Base-by-base conservation (phyloP, 345 rosid genomes). In the Lepidium didymum region DNA sequence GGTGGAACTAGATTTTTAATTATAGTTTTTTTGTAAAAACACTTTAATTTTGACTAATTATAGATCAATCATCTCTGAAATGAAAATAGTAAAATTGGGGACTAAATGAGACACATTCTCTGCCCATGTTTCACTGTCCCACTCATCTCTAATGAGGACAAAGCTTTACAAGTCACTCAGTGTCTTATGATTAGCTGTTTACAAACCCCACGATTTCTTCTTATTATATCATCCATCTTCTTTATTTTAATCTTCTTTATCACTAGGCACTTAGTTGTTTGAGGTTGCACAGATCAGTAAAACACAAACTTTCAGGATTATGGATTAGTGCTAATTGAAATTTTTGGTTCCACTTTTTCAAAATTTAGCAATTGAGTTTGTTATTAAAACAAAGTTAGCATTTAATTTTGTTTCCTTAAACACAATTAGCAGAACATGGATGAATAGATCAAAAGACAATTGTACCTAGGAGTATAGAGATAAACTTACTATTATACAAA, bases 121-220 rank as follows among this genome's bases (percentile, higher is more conserved):
- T 66, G 61, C 71, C 89, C 94, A 92, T 92, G 92, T 87, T 82
- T 78, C 68, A 74, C 51, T 92, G 96, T 86, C 93, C 81, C 64
- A 71, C 29, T 70, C 81, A 80, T 77, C 80, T 70, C 72, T 75
- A 81, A 75, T 79, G 83, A 76, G 75, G 84, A 84, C 93, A 87
- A 86, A 79, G 58, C 81, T 86, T 86, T 73, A 76, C 89, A 68
- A 81, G 89, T 79, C 91, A 82, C 63, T 66, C 59, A 69, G 46
- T 64, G 72, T 46, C 75, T 55, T 75, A 77, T 70, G 34, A 81
- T 80, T 77, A 83, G 83, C 83, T 80, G 80, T 68, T 79, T 72
- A 61, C 16, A 80, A 82, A 82, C 90, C 87, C 82, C 94, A 91
- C 84, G 81, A 77, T 83, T 69, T 66, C 25, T 46, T 74, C 33